Base-by-base conservation (phyloP, 805 yeast species). In the Tetrapisispora pingtungensis region DNA sequence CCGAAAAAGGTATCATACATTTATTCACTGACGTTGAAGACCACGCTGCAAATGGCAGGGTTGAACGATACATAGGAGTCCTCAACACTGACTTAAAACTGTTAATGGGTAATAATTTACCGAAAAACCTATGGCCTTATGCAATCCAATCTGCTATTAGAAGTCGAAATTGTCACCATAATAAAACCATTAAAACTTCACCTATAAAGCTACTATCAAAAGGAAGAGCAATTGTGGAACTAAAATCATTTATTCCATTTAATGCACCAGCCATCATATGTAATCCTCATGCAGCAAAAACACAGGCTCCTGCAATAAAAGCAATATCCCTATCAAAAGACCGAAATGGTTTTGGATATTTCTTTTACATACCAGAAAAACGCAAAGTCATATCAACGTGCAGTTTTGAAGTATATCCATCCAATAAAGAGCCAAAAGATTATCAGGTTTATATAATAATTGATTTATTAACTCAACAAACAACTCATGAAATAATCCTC, bases 21-120 rank as follows among this genome's bases (percentile, higher is more conserved):
- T 33, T 22, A 3, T 40, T 26, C 10, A 44, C 46, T 1, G 12
- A 42, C 4, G 40, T 45, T 10, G 32, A 46, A 19, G 48, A 44
- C 19, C 50, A 49, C 31, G 28, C 48, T 1, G 42, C 45, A 1
- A 49, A 49, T 32, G 52, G 39, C 1, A 41, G 43, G 24, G 52
- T 45, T 14, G 51, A 48, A 46, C 35, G 42, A 18, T 12, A 14
- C 12, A 46, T 48, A 3, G 20, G 46, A 33, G 38, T 41, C 6
- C 33, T 46, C 2, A 35, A 24, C 2, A 27, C 31, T 7, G 47
- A 46, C 42, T 28, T 35, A 3, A 37, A 36, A 35, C 37, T 43
- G 3, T 15, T 46, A 28, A 13, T 48, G 33, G 13, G 3, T 7
- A 18, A 15, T 10, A 28, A 31, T 5, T 17, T 45, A 22, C 42